phyloP scores from a whole-genome alignment of 2,329 filamentous ascomycete genomes.

The Exophiala phaeomuriformis region DNA sequence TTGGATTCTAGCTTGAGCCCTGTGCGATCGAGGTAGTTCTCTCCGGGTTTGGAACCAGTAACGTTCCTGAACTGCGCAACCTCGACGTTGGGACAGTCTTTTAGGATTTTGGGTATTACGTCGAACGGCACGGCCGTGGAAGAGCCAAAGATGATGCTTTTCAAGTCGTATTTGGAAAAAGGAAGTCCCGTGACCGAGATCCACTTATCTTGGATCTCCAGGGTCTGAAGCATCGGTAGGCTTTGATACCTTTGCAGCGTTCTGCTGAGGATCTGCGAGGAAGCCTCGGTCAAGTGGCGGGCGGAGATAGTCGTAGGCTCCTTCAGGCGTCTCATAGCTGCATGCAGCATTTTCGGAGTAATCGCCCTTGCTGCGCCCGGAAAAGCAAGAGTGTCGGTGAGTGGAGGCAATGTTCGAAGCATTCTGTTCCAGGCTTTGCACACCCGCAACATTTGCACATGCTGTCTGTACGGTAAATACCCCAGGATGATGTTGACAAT shows the following conservation, averaged over 20 bases:
- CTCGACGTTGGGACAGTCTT: conserved; percentile 3
- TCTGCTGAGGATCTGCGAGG: background rate
- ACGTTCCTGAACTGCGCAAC: conserved; percentile 5
- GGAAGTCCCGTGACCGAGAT: background rate
- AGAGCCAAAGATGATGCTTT: conserved; percentile 3
- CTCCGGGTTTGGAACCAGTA: background rate
- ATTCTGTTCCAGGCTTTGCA: conserved; percentile 51
- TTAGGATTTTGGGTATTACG: background rate
- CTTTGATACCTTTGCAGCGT: background rate
- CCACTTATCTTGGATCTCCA: conserved; percentile 3
- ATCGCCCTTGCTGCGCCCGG: conserved; percentile 40
- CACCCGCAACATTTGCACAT: conserved; percentile 47
- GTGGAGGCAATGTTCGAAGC: conserved; percentile 43
- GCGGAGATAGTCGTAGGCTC: conserved; percentile 32
- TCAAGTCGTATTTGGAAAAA: conserved; percentile 8
- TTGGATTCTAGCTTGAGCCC: background rate
- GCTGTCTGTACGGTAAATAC: conserved; percentile 46
- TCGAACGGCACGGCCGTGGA: background rate
- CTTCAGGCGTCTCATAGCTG: conserved; percentile 33
- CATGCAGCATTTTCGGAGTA: conserved; percentile 28
- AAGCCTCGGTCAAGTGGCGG: background rate
- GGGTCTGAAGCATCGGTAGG: conserved; percentile 2
- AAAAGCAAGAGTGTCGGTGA: conserved; percentile 48
- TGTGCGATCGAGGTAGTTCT: background rate
- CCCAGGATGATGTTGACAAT: conserved; percentile 46